Percentiles rank a stretch among this genome's conserved stretches.
phyloP scores from a whole-genome alignment of 345 rosid species.

The Gossypium turneri region DNA sequence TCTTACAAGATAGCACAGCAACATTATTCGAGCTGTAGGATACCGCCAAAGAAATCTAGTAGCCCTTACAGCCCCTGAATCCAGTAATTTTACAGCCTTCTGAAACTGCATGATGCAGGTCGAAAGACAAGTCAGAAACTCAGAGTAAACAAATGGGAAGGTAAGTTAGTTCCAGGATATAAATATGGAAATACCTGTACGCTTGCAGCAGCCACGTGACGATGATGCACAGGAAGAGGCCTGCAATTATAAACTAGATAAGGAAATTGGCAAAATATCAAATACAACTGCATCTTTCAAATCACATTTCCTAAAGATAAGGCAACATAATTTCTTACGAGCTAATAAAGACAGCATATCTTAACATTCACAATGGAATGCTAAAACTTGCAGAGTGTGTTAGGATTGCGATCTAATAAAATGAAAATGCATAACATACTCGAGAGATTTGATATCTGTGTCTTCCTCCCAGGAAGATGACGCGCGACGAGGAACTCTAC shows the following conservation, averaged over 20 bases:
- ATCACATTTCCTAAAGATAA: neutral
- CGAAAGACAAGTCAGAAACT: constrained; percentile 21
- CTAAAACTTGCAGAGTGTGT: neutral
- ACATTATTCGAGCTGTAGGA: constrained; percentile 75
- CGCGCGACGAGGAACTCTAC: constrained; percentile 65
- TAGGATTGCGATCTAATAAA: neutral
- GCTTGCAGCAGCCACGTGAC: constrained; percentile 76
- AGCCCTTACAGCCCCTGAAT: constrained; percentile 94
- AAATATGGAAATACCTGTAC: constrained; percentile 46
- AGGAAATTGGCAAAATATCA: constrained; percentile 14
- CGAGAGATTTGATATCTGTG: constrained; percentile 83
- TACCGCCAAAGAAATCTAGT: constrained; percentile 95
- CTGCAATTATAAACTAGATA: constrained; percentile 38
- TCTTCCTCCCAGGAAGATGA: constrained; percentile 93
- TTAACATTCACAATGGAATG: neutral
- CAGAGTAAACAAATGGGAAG: constrained; percentile 1
- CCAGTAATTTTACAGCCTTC: constrained; percentile 84
- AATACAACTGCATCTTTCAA: neutral
- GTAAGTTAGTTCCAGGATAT: constrained; percentile 8
- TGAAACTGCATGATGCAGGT: constrained; percentile 57
- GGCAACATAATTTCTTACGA: neutral
- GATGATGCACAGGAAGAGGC: constrained; percentile 93
- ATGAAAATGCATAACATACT: constrained; percentile 44
- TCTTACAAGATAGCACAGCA: constrained; percentile 85
- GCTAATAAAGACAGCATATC: neutral